Base-by-base conservation (phyloP, 2,329 filamentous ascomycete genomes). In the Elsinoe ampelina region DNA sequence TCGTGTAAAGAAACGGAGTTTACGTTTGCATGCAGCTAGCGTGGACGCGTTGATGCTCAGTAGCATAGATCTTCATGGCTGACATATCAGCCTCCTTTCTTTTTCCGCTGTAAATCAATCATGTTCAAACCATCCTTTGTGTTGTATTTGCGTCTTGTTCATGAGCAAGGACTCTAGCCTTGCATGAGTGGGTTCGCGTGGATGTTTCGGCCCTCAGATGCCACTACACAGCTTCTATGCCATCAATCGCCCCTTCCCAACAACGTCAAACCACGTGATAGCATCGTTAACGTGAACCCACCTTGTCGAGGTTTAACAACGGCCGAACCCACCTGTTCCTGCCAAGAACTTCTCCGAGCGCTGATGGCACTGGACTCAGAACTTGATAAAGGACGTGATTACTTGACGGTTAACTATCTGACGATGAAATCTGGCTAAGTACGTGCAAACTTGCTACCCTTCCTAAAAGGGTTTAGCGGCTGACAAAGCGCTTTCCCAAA, bases 101-200 rank as follows among this genome's bases (percentile, higher is more conserved):
- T 52, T 30, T 52, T 52, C 48, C 22, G 19, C 48, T 52, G 48
- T 52, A 52, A 52, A 52, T 52, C 48, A 52, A 52, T 26, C 32
- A 50, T 45, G 41, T 45, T 22, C 19, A 45, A 39, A 39, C 36
- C 6, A 39, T n/a, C 7, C 4, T 8, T 30, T 30, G 4, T 8
- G 4, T 30, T 2, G 5, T 30, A 8, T 30, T 7, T 30, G 26
- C 7, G 7, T 30, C 26, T 30, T n/a, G 3, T 8, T 39, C 36
- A 39, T 12, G 15, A 17, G 13, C n/a, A n/a, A n/a, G n/a, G n/a
- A n/a, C 4, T 6, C 11, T 39, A n/a, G 36, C 11, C 19, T 7
- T 22, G 5, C 7, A 8, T 19, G 15, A n/a, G 36, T 39, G 36
- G 11, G 4, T 19, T 7, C 36, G n/a, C 5, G 13, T 39, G 36